Percentiles rank a stretch among this genome's conserved stretches.
Conservation (phyloP, 2,329 filamentous ascomycete genomes). For the Penicillium sp. region DNA sequence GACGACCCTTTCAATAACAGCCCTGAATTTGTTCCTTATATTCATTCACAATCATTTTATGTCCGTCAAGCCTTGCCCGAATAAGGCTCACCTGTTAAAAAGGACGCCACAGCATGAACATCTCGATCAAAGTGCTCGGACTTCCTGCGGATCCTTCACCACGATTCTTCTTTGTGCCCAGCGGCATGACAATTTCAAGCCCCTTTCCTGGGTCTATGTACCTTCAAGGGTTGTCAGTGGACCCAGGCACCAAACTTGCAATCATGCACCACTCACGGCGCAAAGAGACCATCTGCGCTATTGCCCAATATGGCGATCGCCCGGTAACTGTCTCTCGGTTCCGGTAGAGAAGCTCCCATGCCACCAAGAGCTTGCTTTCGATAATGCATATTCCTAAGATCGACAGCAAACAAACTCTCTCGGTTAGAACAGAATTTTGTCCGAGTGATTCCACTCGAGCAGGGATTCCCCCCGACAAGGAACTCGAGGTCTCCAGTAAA, state of each 20-base stretch:
- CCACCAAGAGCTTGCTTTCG: not conserved
- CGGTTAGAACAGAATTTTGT: not conserved
- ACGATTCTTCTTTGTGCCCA: not conserved
- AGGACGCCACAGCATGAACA: not conserved
- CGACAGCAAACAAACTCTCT: conserved; percentile 2
- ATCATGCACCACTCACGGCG: not conserved
- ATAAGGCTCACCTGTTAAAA: not conserved
- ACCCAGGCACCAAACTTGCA: not conserved
- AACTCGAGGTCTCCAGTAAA: conserved; percentile 1
- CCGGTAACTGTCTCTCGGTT: not conserved
- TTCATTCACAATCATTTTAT: not conserved
- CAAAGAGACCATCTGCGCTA: not conserved
- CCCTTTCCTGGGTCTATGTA: not conserved
- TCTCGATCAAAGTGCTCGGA: not conserved
- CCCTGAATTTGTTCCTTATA: not conserved
- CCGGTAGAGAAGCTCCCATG: not conserved
- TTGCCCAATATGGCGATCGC: not conserved
- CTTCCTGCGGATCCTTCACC: not conserved
- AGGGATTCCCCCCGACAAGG: not conserved
- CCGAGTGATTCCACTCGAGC: not conserved
- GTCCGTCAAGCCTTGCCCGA: not conserved
- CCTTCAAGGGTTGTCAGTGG: not conserved
- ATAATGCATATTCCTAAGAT: not conserved
- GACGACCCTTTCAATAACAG: not conserved
- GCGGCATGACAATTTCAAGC: not conserved